A percentile compares a stretch with the other conserved stretches of the same genome.
Evolutionary conservation across 1,139 yeast genomes (phyloP).

Genomic region (Hansenula anomala): DNA sequence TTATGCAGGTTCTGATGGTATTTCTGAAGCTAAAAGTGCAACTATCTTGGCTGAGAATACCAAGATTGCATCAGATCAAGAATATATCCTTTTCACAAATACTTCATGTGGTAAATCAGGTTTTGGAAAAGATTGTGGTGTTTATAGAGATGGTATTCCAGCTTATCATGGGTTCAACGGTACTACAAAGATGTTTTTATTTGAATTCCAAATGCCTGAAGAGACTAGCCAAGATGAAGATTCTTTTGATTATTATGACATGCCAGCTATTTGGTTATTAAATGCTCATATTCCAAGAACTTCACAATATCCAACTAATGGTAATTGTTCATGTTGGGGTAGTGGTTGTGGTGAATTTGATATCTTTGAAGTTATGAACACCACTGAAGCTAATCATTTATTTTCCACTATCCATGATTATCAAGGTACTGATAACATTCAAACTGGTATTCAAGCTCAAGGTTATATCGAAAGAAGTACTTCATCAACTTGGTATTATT

Average conservation of each 20-base stretch:
- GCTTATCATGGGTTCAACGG: conserved; percentile 75
- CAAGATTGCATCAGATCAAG: conserved; percentile 49
- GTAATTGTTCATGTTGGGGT: conserved; percentile 70
- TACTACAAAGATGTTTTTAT: conserved; percentile 58
- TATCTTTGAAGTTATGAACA: conserved; percentile 61
- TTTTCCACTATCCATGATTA: conserved; percentile 68
- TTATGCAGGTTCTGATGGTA: conserved; percentile 42
- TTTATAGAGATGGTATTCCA: conserved; percentile 65
- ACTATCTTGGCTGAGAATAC: conserved; percentile 48
- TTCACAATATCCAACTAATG: conserved; percentile 60
- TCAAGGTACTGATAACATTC: conserved; percentile 62
- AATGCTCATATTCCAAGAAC: conserved; percentile 80
- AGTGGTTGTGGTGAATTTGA: conserved; percentile 83
- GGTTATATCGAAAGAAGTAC: conserved; percentile 50
- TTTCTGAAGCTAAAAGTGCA: conserved; percentile 34
- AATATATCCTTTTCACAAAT: conserved; percentile 58
- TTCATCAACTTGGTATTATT: too few species aligned
- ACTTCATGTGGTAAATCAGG: conserved; percentile 47
- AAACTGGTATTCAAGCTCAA: conserved; percentile 51
- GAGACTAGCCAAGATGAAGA: conserved; percentile 33
- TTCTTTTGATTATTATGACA: conserved; percentile 37
- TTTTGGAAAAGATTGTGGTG: conserved; percentile 52
- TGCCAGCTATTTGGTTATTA: conserved; percentile 79
- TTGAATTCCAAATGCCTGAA: conserved; percentile 65
- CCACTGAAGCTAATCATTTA: conserved; percentile 48